Evolutionary conservation across 495 filamentous ascomycete species (phyloP), one percentile per base, ranked within the genome.

Genomic region (Aspergillus cristatus): DNA sequence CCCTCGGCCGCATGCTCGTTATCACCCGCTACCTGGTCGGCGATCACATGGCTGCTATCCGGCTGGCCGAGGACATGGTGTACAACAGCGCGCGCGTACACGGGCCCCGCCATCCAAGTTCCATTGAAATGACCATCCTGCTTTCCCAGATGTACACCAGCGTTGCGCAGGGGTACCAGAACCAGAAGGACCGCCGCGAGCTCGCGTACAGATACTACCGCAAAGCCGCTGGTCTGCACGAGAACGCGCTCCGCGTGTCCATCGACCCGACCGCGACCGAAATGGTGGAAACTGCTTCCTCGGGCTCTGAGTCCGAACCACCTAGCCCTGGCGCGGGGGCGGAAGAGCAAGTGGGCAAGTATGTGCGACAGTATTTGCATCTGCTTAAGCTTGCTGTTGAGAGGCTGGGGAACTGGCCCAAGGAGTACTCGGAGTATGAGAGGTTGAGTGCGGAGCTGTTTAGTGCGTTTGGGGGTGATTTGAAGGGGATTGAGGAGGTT

Each of bases 81-180:
- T 65, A 65, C 49, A 65, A 65, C 48, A 62, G 59, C 47, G 50
- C 50, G 11, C 61, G 61, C 18, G 61, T 65, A 11, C 57, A 65
- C 38, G 58, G 61, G 11, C 38, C 53, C 11, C 53, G 51, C 35
- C 57, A 62, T 46, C 35, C 51, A 15, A 54, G 40, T 34, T 60
- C 61, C 20, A 31, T 62, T 14, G 58, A 62, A 36, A 62, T 65
- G 53, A 60, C 61, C 1, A 50, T 57, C 12, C 46, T 65, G 14
- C 51, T 62, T 1, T 57, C 61, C 8, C 61, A 65, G 46, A 43
- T 65, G 34, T 65, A 62, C 46, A 60, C 58, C 7, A 54, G 51
- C 12, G 54, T 65, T 30, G 58, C 54, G 2, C 54, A 58, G 38
- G 34, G 47, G 1, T 62, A 60, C 46, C 59, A 60, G 37, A 22